Evolutionary conservation across 345 rosid genomes (phyloP).

Genomic region (Trapa bicornis): DNA sequence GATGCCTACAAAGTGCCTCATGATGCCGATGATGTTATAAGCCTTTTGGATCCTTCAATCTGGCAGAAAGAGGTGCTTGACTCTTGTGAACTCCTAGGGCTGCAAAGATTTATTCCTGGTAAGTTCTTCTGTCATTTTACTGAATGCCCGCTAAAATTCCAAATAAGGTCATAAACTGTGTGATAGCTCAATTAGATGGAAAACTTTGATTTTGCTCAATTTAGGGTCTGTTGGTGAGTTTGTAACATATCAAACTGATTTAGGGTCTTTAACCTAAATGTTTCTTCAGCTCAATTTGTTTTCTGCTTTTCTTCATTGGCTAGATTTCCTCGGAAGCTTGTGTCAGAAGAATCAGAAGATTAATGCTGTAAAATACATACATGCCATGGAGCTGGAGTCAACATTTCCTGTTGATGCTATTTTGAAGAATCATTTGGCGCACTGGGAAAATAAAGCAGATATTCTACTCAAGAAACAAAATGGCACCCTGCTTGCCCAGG

Average conservation of each 20-base stretch:
- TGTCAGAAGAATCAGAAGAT: conserved; percentile 12
- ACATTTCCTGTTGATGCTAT: conserved; percentile 17
- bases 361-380: conserved; percentile 21
- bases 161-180: too few relatives aligned
- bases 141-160: neutral
- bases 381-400: conserved; percentile 19
- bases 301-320: conserved; percentile 1
- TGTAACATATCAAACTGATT: too few relatives aligned
- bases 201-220: too few relatives aligned
- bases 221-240: too few relatives aligned
- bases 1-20: conserved; percentile 27
- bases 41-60: conserved; percentile 15
- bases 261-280: too few relatives aligned
- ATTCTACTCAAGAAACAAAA: conserved; percentile 3
- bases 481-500: conserved; percentile 12
- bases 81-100: conserved; percentile 20
- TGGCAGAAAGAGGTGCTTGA: conserved; percentile 18
- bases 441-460: neutral
- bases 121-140: neutral
- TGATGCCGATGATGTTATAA: conserved; percentile 18
- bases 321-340: conserved; percentile 26
- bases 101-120: conserved; percentile 21
- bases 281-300: neutral
- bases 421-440: conserved; percentile 1
- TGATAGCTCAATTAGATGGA: too few relatives aligned